Base-by-base conservation (phyloP, 768 basidiomycete genomes). In the Pisolithus microcarpus region DNA sequence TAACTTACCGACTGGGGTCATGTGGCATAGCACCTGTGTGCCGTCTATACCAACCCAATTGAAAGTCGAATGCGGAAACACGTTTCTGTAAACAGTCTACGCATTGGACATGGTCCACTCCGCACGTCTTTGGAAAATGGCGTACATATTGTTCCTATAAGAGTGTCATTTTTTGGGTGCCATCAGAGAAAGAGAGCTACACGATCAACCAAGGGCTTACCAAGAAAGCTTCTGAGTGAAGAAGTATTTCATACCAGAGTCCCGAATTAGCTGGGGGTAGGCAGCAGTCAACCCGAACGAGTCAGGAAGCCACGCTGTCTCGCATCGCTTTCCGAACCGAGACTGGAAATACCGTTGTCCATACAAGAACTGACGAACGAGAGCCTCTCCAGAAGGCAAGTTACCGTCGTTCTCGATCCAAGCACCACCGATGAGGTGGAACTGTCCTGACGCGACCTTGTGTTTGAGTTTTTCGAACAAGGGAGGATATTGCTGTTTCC, bases 1-100 rank as follows among this genome's bases (percentile, higher is more conserved):
- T 11, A 11, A 61, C 75, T 52, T 54, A 72, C 82, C 85, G 70
- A 87, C 85, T 30, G 95, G 95, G 3, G 94, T 97, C 93, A 99
- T 95, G 62, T 99, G 96, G 62, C 91, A 96, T 28, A 97, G 68
- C 11, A 97, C 85, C 65, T 98, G 96, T 0, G 84, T 85, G 11
- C 93, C 92, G 63, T 99, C 96, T 53, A 96, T 85, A 16, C 93
- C 93, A 26, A 89, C 84, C 91, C 91, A 96, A 65, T 95, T 97
- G 72, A 99, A 99, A 0, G 92, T 93, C 2, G 90, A 84, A 63
- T 97, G 91, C 11, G 95, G 96, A 72, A 98, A 97, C 10, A 74
- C 76, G 62, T 97, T 96, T 68, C 88, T 90, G 54, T 5, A 48
- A 3, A 43, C 13, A 34, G 15, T 7, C 28, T 34, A 15, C 13